Conservation (phyloP, 1,139 yeast genomes). For the Schizosaccharomyces versatilis region DNA sequence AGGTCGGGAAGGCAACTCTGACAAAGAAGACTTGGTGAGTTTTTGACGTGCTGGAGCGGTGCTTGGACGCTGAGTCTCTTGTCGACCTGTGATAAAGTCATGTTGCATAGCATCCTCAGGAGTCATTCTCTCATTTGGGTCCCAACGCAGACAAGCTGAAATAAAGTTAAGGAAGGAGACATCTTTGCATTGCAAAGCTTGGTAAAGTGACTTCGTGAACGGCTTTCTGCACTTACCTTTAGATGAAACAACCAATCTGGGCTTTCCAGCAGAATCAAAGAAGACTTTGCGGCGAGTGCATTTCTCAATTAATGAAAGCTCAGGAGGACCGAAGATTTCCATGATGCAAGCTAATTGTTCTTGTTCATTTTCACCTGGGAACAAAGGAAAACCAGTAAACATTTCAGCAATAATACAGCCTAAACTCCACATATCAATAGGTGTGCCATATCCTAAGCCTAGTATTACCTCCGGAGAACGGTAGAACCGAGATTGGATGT, state of each 20-base stretch:
- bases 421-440: constrained; percentile 61
- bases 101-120: constrained; percentile 28
- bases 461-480: constrained; percentile 68
- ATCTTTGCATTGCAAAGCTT: constrained; percentile 16
- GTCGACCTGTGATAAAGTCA: constrained; percentile 20
- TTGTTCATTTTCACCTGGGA: constrained; percentile 48
- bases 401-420: constrained; percentile 51
- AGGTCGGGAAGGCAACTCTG: background rate
- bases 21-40: background rate
- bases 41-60: constrained; percentile 3
- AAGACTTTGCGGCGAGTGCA: constrained; percentile 21
- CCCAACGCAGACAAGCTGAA: constrained; percentile 28
- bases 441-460: constrained; percentile 59
- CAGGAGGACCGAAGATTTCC: constrained; percentile 45
- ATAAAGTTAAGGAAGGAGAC: constrained; percentile 23
- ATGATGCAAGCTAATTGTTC: constrained; percentile 40
- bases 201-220: constrained; percentile 16
- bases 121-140: constrained; percentile 27
- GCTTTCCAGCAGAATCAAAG: constrained; percentile 26
- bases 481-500: constrained; percentile 86
- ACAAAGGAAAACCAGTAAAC: constrained; percentile 41
- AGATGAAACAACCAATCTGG: constrained; percentile 19
- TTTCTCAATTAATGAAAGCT: constrained; percentile 20
- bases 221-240: constrained; percentile 20
- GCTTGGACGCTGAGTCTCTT: background rate